Conservation (phyloP, 768 basidiomycete genomes). For the Tylopilus sp. region DNA sequence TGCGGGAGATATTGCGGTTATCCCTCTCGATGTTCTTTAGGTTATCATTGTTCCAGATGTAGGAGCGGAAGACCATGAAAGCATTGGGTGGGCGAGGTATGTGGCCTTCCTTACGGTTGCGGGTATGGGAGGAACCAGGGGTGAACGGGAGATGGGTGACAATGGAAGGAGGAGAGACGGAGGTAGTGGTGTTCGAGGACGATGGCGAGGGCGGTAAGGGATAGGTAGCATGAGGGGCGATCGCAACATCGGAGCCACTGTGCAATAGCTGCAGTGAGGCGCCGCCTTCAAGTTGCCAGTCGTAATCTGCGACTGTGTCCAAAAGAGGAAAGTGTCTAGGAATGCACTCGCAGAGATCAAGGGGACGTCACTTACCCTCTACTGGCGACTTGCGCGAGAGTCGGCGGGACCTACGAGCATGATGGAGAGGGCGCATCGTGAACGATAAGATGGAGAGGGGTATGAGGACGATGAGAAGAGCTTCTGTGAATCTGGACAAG, state of each 20-base stretch:
- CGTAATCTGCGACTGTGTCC: constrained; percentile 30
- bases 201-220: constrained; percentile 19
- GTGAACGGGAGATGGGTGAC: constrained; percentile 27
- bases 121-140: constrained; percentile 39
- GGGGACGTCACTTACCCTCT: constrained; percentile 26
- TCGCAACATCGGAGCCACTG: constrained; percentile 15
- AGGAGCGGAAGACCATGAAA: constrained; percentile 80
- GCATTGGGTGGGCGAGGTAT: constrained; percentile 81
- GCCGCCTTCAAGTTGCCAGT: constrained; percentile 23
- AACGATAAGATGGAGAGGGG: not conserved
- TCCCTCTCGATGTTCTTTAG: constrained; percentile 56
- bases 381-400: constrained; percentile 39
- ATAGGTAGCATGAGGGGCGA: constrained; percentile 1
- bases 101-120: constrained; percentile 44
- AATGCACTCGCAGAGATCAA: constrained; percentile 24
- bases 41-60: constrained; percentile 51
- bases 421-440: constrained; percentile 33
- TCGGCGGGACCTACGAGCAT: constrained; percentile 42
- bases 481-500: not conserved
- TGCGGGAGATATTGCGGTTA: constrained; percentile 69
- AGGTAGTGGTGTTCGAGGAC: constrained; percentile 10
- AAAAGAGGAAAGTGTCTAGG: constrained; percentile 35
- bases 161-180: constrained; percentile 17
- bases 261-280: constrained; percentile 23
- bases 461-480: constrained; percentile 1